phyloP scores from a whole-genome alignment of 2,329 filamentous ascomycete genomes.

The Phoma sp. region DNA sequence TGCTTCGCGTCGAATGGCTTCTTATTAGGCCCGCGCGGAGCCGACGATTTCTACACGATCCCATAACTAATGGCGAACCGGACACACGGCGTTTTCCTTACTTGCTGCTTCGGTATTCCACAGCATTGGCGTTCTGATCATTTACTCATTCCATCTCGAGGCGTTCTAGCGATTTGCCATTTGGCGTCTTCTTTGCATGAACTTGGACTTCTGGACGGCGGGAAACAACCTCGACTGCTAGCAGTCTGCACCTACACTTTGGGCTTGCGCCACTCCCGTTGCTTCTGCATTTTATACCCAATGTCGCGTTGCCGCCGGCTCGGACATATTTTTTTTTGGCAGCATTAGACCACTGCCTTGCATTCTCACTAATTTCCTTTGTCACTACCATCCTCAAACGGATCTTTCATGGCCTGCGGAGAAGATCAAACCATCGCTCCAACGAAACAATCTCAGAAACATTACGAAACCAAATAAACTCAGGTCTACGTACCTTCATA shows the following conservation, averaged over 20 bases:
- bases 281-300: conserved; percentile 45
- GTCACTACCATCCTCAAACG: conserved; percentile 44
- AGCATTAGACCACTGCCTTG: conserved; percentile 39
- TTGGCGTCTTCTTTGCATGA: conserved; percentile 36
- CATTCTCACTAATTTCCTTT: conserved; percentile 46
- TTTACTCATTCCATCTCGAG: conserved; percentile 36
- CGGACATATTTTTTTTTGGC: conserved; percentile 28
- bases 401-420: conserved; percentile 41
- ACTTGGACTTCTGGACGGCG: conserved; percentile 32
- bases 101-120: conserved; percentile 41
- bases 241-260: conserved; percentile 27
- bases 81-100: conserved; percentile 48
- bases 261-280: conserved; percentile 30
- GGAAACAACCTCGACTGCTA: conserved; percentile 27
- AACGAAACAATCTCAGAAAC: conserved; percentile 39
- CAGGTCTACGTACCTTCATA: conserved; percentile 41
- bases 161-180: conserved; percentile 48
- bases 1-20: conserved; percentile 48
- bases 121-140: conserved; percentile 45
- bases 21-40: conserved; percentile 41
- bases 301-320: conserved; percentile 22
- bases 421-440: conserved; percentile 31
- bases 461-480: conserved; percentile 43
- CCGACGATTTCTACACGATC: conserved; percentile 43
- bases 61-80: conserved; percentile 43